Percentiles rank a stretch among this genome's conserved stretches.
Conservation (phyloP, 1,284 basidiomycete genomes). For the Xerocomus minutiporus region DNA sequence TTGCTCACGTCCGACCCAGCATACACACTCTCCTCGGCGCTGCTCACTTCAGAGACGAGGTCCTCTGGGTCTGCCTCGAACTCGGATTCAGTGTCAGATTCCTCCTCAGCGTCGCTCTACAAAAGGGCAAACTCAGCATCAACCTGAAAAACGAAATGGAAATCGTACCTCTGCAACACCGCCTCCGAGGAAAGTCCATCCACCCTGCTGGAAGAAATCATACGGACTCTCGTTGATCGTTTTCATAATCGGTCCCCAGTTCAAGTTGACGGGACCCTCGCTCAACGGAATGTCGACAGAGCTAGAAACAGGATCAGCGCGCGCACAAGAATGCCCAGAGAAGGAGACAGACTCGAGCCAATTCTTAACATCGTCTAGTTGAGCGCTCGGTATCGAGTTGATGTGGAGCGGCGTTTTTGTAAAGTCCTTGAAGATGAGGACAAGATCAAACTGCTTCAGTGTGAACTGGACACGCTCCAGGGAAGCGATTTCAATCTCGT, state of each 20-base stretch:
- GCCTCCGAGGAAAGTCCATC: conserved; percentile 93
- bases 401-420: conserved; percentile 88
- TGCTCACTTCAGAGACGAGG: conserved; percentile 47
- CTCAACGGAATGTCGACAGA: conserved; percentile 96
- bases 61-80: conserved; percentile 68
- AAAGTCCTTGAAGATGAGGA: conserved; percentile 96
- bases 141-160: neutral
- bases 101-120: conserved; percentile 66
- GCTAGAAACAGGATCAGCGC: conserved; percentile 38
- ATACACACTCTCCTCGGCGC: conserved; percentile 54
- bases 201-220: conserved; percentile 94
- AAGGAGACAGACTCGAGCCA: conserved; percentile 86
- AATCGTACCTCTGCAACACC: conserved; percentile 59
- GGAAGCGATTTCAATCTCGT: conserved; percentile 95
- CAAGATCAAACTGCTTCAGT: conserved; percentile 95
- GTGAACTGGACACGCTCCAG: conserved; percentile 97
- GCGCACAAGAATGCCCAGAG: neutral
- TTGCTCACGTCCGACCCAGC: conserved; percentile 62
- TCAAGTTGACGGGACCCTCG: conserved; percentile 96
- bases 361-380: conserved; percentile 94
- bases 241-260: conserved; percentile 98
- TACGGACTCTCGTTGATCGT: conserved; percentile 94
- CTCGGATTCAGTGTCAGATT: conserved; percentile 73
- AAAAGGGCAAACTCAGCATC: conserved; percentile 1
- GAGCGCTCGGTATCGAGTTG: conserved; percentile 88